These are phyloP conservation scores for Pythium sp. DNA, from an alignment of 352 stramenopile genomes.

Conservation along the genomic window DNA sequence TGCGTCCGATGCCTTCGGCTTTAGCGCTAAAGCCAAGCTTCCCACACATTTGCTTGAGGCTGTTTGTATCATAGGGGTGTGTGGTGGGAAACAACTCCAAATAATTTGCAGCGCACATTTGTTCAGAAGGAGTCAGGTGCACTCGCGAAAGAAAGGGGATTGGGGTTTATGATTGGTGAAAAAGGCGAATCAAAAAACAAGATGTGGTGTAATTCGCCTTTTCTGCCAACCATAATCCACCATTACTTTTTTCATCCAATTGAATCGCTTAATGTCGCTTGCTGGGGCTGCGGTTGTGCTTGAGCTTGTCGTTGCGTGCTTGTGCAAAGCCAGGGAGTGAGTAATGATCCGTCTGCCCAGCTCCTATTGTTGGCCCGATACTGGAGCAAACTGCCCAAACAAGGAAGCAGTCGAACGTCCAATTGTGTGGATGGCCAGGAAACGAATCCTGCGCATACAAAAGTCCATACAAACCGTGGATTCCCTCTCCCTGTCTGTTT, in stretches of 20 bases:
- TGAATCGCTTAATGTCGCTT: background rate
- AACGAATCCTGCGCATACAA: conserved; percentile 14
- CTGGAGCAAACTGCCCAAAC: background rate
- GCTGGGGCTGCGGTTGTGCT: background rate
- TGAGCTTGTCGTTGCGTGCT: conserved; percentile 3
- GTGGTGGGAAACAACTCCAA: background rate
- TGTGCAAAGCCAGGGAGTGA: conserved; percentile 8
- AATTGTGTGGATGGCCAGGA: conserved; percentile 7
- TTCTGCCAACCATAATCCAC: background rate
- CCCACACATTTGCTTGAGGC: background rate
- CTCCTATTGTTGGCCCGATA: background rate
- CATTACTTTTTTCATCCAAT: background rate
- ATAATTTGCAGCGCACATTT: background rate
- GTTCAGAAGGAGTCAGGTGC: background rate
- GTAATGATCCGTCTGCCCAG: background rate
- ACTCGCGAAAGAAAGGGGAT: background rate
- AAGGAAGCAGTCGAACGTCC: conserved; percentile 2
- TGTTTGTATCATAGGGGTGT: background rate
- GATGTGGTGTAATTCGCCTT: too few relatives aligned
- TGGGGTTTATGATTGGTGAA: too few relatives aligned
- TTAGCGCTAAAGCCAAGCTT: too few relatives aligned
- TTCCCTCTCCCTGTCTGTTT: conserved; percentile 5
- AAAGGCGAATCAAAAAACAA: too few relatives aligned
- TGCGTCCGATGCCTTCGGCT: too few relatives aligned
- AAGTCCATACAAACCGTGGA: background rate